Base-by-base conservation (phyloP, 306 rosid genomes). In the Parietaria judaica region DNA sequence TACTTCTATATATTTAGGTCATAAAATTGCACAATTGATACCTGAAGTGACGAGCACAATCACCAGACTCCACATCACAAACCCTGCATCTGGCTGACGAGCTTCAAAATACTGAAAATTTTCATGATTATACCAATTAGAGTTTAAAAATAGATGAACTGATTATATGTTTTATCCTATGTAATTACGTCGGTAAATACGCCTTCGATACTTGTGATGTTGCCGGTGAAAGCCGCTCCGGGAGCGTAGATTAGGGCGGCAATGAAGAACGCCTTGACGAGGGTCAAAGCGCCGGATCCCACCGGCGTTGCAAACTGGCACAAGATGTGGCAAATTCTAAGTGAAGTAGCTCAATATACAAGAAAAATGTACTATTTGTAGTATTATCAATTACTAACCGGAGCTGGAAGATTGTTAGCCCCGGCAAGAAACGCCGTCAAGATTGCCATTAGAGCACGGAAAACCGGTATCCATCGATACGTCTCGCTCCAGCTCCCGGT, bases 31-130 rank as follows among this genome's bases (percentile, higher is more conserved):
- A 39, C 44, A 39, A n/a, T 23, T 12, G 8, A 17, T 65, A 71
- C 70, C 76, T 50, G 76, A 66, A 4, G 76, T 71, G 56, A 45
- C 31, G 14, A 71, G 66, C 51, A 65, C 66, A 36, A 71, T 63
- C 58, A 71, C 70, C 54, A 71, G 55, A 36, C 66, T 71, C 76
- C 66, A 71, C 76, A 58, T 71, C 61, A 71, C 16, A 44, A 65
- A 71, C 11, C 66, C 66, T 71, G 52, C 66, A 51, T 58, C 66
- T 0, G 70, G 70, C 17, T 71, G 66, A 65, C 66, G 56, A 51
- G 65, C 70, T 51, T 71, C 14, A 3, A 71, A 66, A 64, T 51
- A 71, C 70, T 71, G 66, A 44, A 45, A 35, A 31, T 6, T 8
- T 5, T 50, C 11, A 11, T 35, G 51, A 39, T 7, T 5, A 60